phyloP scores from a whole-genome alignment of 164 flowering plant genomes.

The Platanus orientalis region DNA sequence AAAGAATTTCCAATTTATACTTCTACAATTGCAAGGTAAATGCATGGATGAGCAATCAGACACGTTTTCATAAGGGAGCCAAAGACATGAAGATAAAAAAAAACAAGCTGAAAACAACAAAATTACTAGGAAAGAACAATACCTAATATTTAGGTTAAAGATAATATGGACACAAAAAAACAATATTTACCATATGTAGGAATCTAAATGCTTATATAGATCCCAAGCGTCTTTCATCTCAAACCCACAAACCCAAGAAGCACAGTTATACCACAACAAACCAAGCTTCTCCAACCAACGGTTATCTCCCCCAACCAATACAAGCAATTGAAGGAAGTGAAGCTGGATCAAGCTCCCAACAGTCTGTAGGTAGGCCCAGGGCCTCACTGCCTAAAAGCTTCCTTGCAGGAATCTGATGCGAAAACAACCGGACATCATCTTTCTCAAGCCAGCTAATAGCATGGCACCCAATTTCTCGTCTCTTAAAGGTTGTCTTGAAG shows the following conservation, averaged over 20 bases:
- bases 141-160: too few species aligned
- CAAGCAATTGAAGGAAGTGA: constrained; percentile 63
- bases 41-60: too few species aligned
- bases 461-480: constrained; percentile 63
- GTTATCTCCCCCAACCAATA: constrained; percentile 12
- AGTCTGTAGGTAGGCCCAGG: constrained; percentile 40
- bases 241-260: not conserved
- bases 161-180: too few species aligned
- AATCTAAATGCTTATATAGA: too few species aligned
- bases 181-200: too few species aligned
- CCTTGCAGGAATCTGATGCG: constrained; percentile 92
- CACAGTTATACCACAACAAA: not conserved
- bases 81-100: too few species aligned
- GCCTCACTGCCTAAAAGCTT: constrained; percentile 67
- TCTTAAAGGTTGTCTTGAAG: constrained; percentile 67
- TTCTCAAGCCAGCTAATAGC: constrained; percentile 69
- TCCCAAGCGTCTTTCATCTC: too few species aligned
- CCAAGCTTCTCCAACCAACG: not conserved
- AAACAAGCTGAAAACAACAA: too few species aligned
- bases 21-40: too few species aligned
- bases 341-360: constrained; percentile 98
- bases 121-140: too few species aligned
- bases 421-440: constrained; percentile 49
- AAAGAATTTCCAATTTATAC: too few species aligned
- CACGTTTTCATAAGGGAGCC: too few species aligned